Base-by-base conservation (phyloP, 176 grass and related monocot genomes). In the Zizania latifolia region DNA sequence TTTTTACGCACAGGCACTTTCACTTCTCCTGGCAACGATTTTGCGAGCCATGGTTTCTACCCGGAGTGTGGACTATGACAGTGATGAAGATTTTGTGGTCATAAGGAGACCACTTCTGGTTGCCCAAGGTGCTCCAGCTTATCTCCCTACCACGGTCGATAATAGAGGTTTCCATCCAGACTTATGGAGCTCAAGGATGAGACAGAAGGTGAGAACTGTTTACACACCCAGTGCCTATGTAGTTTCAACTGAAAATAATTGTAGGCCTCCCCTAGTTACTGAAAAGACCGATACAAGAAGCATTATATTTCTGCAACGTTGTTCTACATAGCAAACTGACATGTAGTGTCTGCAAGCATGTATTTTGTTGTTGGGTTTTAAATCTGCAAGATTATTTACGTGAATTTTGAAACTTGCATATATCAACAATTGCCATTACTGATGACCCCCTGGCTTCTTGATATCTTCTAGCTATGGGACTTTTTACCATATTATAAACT, bases 11-110 rank as follows among this genome's bases (percentile, higher is more conserved):
- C 58, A 97, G 94, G 90, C 81, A 33, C 28, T 93, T 46, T 93
- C 88, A 6, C 87, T 97, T 79, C 72, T 97, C 23, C 70, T 93
- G 33, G 86, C 90, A 34, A 85, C 87, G 83, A 69, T 90, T 70
- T 74, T 97, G 61, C 91, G 88, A 62, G 81, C 88, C 44, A 77
- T 70, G 50, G 33, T 87, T 41, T 81, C 86, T 58, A 36, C 70
- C 29, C 74, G 61, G 55, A 83, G 60, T 17, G 35, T 53, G 4
- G 84, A 85, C 79, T 97, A 87, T 32, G 94, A 97, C 59, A 93
- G 86, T 13, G 90, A 93, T 85, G 94, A 97, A 80, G 94, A 97
- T 82, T 93, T 97, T 72, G 86, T 93, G 10, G 78, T 97, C 32
- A 83, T 91, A 85, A 87, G 90, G 73, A 89, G 86, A 61, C 94